Conservation (phyloP, 441 rosid species). For the Brassica hybrid region DNA sequence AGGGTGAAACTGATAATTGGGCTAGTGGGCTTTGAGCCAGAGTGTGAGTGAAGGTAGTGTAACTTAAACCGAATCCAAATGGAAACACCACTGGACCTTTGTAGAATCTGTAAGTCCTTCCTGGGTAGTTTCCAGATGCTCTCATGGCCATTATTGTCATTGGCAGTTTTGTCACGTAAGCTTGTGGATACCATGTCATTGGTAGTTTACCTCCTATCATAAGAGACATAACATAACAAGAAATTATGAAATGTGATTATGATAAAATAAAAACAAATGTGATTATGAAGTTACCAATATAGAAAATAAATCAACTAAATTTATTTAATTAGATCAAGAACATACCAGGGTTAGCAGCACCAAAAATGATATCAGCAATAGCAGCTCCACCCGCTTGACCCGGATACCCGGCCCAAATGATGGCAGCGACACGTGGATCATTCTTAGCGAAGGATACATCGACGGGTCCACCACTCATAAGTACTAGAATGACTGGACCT, state of each 20-base stretch:
- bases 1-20: constrained; percentile 44
- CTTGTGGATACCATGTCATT: constrained; percentile 82
- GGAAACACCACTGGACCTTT: constrained; percentile 90
- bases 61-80: constrained; percentile 80
- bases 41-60: constrained; percentile 57
- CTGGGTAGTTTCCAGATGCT: constrained; percentile 58
- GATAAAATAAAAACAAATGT: background rate
- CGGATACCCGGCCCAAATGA: constrained; percentile 78
- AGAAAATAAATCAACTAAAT: no score
- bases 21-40: constrained; percentile 50
- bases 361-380: constrained; percentile 65
- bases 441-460: constrained; percentile 70
- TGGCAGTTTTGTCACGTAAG: constrained; percentile 62
- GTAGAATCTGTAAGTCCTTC: constrained; percentile 81
- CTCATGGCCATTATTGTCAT: constrained; percentile 76
- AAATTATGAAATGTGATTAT: no score
- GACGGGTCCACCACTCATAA: constrained; percentile 75
- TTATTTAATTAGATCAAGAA: background rate
- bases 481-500: constrained; percentile 61
- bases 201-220: constrained; percentile 68
- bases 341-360: constrained; percentile 62
- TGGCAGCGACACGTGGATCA: constrained; percentile 59
- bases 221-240: background rate
- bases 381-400: constrained; percentile 83
- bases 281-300: background rate